phyloP scores from a whole-genome alignment of 1,284 basidiomycete genomes.

The Fomitiporia mediterranea region DNA sequence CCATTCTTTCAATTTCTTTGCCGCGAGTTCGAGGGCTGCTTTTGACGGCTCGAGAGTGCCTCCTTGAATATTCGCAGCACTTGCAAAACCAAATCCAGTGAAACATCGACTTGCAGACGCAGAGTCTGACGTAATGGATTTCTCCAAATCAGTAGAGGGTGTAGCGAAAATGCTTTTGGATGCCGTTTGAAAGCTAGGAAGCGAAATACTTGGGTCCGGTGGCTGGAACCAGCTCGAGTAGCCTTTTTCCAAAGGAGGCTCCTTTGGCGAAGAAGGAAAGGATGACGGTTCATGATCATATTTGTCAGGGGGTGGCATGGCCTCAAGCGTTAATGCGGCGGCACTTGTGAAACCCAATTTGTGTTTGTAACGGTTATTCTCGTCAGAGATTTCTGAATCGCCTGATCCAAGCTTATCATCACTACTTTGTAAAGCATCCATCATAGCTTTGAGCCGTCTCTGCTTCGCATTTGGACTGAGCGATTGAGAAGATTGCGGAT shows the following conservation, averaged over 20 bases:
- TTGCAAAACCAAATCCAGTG: neutral
- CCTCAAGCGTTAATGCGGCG: neutral
- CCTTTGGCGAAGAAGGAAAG: constrained; percentile 44
- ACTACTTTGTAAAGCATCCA: neutral
- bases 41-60: constrained; percentile 47
- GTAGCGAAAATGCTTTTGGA: constrained; percentile 10
- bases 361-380: neutral
- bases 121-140: neutral
- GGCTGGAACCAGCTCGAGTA: constrained; percentile 53
- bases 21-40: constrained; percentile 53
- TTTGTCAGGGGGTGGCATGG: neutral
- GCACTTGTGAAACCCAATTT: neutral
- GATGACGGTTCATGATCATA: constrained; percentile 28
- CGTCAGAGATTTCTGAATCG: neutral
- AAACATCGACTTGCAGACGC: neutral
- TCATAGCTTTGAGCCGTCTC: constrained; percentile 16
- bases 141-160: constrained; percentile 1
- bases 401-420: neutral
- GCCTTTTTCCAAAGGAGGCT: constrained; percentile 38
- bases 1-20: constrained; percentile 49
- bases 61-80: constrained; percentile 30
- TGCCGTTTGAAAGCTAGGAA: constrained; percentile 12
- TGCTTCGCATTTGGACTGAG: constrained; percentile 2
- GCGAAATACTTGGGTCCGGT: neutral
- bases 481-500: constrained; percentile 7